Percentiles rank a stretch among this genome's conserved stretches.
Conservation (phyloP, 345 rosid genomes). For the Ailanthus altissimus region DNA sequence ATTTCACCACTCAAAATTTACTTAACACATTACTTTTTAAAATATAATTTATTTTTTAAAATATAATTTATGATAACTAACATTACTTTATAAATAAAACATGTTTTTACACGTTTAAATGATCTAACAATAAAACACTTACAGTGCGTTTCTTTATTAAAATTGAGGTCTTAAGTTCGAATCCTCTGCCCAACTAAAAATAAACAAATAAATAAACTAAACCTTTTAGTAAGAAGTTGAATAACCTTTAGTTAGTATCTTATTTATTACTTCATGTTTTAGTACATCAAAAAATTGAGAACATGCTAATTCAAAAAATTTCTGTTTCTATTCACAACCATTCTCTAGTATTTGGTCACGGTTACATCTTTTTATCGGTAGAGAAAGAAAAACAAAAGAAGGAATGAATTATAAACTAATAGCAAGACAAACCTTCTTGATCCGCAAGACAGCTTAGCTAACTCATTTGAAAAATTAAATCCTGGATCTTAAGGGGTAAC, state of each 20-base stretch:
- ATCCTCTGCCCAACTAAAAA: no score
- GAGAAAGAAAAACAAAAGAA: neutral
- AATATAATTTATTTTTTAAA: no score
- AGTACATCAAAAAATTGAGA: slow-evolving; percentile 6
- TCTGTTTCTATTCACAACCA: slow-evolving; percentile 37
- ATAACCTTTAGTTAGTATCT: neutral
- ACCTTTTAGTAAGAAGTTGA: neutral
- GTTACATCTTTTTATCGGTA: neutral
- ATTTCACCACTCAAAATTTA: no score
- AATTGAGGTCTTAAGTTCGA: no score
- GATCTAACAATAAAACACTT: no score
- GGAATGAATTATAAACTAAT: slow-evolving; percentile 17
- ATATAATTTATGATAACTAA: no score
- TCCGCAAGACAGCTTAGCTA: slow-evolving; percentile 18
- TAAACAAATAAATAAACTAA: neutral
- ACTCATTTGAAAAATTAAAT: slow-evolving; percentile 10
- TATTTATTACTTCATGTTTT: neutral
- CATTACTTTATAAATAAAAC: no score
- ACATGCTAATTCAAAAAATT: slow-evolving; percentile 11
- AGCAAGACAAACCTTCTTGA: slow-evolving; percentile 9
- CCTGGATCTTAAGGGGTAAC: slow-evolving; percentile 12
- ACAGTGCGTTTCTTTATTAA: no score
- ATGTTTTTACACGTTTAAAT: no score
- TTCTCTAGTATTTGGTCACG: slow-evolving; percentile 1
- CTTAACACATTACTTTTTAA: no score